Percentiles rank a stretch among this genome's conserved stretches.
phyloP scores from a whole-genome alignment of 2,329 filamentous ascomycete species.

The Camptophora hylomeconis region DNA sequence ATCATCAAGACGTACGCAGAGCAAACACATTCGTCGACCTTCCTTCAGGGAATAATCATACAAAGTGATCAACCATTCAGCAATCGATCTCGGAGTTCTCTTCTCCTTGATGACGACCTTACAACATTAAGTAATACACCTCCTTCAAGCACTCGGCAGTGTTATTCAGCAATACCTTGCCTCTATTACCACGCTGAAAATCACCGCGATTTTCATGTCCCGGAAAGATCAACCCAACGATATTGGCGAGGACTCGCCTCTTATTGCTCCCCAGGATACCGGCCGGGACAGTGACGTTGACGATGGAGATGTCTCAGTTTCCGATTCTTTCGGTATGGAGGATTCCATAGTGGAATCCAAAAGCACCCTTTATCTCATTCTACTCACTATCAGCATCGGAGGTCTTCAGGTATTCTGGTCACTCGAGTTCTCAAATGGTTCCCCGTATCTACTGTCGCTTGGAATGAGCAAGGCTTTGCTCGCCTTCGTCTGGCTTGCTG shows the following conservation, averaged over 20 bases:
- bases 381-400: constrained; percentile 75
- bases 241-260: constrained; percentile 15
- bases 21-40: too few relatives aligned
- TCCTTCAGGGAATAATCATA: too few relatives aligned
- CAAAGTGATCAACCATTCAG: too few relatives aligned
- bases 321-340: constrained; percentile 6
- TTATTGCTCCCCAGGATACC: constrained; percentile 10
- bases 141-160: too few relatives aligned
- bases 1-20: too few relatives aligned
- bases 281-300: constrained; percentile 7
- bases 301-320: constrained; percentile 4
- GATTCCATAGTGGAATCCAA: constrained; percentile 37
- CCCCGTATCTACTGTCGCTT: constrained; percentile 67
- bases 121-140: too few relatives aligned
- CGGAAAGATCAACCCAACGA: constrained; percentile 10
- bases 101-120: too few relatives aligned
- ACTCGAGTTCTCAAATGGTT: constrained; percentile 86
- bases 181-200: background rate
- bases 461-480: constrained; percentile 73
- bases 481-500: constrained; percentile 74
- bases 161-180: too few relatives aligned
- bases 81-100: too few relatives aligned
- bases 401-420: constrained; percentile 93
- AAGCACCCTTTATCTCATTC: constrained; percentile 71
- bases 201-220: constrained; percentile 7